Evolutionary conservation across 1,284 basidiomycete species (phyloP).

Genomic region (Melampsora larici-populina): DNA sequence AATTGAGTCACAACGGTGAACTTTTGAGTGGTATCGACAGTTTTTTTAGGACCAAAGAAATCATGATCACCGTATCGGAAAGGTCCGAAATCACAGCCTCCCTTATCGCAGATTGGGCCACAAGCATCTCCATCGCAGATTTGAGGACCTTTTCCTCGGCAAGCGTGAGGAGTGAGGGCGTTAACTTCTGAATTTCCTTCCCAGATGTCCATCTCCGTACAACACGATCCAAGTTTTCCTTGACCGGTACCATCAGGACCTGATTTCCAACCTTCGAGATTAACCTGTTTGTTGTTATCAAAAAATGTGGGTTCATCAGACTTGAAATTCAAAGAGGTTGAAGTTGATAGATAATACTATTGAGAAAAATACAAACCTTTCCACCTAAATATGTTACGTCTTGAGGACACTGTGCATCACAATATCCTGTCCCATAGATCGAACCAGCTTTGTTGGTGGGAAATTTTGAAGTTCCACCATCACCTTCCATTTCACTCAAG

Average conservation of each 20-base stretch:
- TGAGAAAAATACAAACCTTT: slow-evolving; percentile 53
- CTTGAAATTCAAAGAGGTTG: too few species aligned
- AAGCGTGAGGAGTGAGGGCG: slow-evolving; percentile 3
- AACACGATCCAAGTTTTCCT: slow-evolving; percentile 57
- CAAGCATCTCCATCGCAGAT: not conserved
- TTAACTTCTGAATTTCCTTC: slow-evolving; percentile 12
- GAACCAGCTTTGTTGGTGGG: slow-evolving; percentile 8
- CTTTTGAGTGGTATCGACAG: slow-evolving; percentile 14
- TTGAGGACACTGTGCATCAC: slow-evolving; percentile 55
- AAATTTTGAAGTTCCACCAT: slow-evolving; percentile 46
- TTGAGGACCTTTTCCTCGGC: not conserved
- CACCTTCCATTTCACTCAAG: slow-evolving; percentile 52
- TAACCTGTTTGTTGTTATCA: slow-evolving; percentile 52
- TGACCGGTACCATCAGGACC: slow-evolving; percentile 53
- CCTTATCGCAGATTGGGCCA: slow-evolving; percentile 16
- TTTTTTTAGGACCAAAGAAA: slow-evolving; percentile 31
- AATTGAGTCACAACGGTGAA: slow-evolving; percentile 35
- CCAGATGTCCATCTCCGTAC: slow-evolving; percentile 59
- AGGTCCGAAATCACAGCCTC: slow-evolving; percentile 17
- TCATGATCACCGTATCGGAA: not conserved
- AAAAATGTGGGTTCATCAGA: not conserved
- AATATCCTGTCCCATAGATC: slow-evolving; percentile 48
- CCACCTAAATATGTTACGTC: slow-evolving; percentile 63
- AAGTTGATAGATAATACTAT: not conserved
- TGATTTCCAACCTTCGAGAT: slow-evolving; percentile 51